Conservation (phyloP, 2,329 filamentous ascomycete species). For the Colletotrichum tropicicola region DNA sequence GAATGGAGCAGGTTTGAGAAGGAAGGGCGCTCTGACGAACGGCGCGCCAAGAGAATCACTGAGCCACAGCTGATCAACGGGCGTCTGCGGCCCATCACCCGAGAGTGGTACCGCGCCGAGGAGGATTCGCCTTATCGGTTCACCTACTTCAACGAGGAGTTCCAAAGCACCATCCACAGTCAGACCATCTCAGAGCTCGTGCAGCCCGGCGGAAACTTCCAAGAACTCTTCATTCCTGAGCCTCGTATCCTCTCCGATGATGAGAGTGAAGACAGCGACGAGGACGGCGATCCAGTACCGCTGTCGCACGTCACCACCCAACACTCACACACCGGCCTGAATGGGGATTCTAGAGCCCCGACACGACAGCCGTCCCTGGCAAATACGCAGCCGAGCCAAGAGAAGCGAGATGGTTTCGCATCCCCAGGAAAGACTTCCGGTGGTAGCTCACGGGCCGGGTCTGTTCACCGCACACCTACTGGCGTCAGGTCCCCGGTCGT, state of each 20-base stretch:
- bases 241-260: slow-evolving; percentile 79
- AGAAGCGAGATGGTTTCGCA: slow-evolving; percentile 37
- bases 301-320: slow-evolving; percentile 26
- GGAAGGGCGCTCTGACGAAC: slow-evolving; percentile 82
- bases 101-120: slow-evolving; percentile 85
- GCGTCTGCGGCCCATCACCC: slow-evolving; percentile 81
- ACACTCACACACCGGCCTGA: slow-evolving; percentile 39
- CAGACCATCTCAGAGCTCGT: slow-evolving; percentile 94
- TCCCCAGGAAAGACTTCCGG: slow-evolving; percentile 43
- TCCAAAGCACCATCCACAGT: slow-evolving; percentile 94
- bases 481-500: slow-evolving; percentile 48
- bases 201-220: slow-evolving; percentile 84
- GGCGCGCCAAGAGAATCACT: slow-evolving; percentile 88
- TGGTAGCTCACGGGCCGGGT: slow-evolving; percentile 43
- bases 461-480: slow-evolving; percentile 58
- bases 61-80: slow-evolving; percentile 94
- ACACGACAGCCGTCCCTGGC: slow-evolving; percentile 57
- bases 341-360: slow-evolving; percentile 53
- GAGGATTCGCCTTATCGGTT: slow-evolving; percentile 94
- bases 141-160: slow-evolving; percentile 98
- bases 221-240: slow-evolving; percentile 90
- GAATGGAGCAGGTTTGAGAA: slow-evolving; percentile 94
- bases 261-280: slow-evolving; percentile 70
- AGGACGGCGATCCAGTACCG: slow-evolving; percentile 28
- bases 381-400: slow-evolving; percentile 36